Base-by-base conservation (phyloP, 805 yeast genomes). In the Candida piceae region DNA sequence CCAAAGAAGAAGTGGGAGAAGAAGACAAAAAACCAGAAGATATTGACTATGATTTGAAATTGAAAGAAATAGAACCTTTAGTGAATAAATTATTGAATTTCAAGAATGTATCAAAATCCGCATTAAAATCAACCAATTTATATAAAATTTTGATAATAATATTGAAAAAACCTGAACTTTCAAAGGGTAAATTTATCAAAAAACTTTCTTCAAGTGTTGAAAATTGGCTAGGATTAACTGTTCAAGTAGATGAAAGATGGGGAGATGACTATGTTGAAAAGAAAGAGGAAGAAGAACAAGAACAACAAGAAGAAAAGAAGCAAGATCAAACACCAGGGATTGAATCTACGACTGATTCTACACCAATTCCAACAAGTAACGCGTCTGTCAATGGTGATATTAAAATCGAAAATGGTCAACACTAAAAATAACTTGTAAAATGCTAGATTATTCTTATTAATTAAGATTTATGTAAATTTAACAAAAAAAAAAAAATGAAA, bases 121-220 rank as follows among this genome's bases (percentile, higher is more conserved):
- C 59, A 16, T 32, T 67, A 10, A 54, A 53, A 28, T 45, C 59
- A 3, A 44, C 61, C 1, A 60, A 59, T 13, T 32, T 67, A 8
- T 51, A 52, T 25, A 64, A 59, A 27, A 44, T 66, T 4, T 38
- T 67, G 16, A 43, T 55, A 17, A 47, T 52, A 16, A 46, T 65
- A 8, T 45, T 67, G 38, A 63, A 52, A 34, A 64, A 64, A 41
- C 69, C 70, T 2, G 67, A 65, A 38, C 41, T 53, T 16, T 40
- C 52, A 15, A 27, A 39, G 1, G 29, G 47, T 3, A 42, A 40
- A 25, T 46, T 46, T 35, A 41, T 41, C 15, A 45, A 39, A 26
- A 48, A 45, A 22, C 39, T 55, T 10, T 34, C 38, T 7, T 36
- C 40, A 7, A 46, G 49, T 45, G 53, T 61, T 29, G 5, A 36